These are phyloP conservation scores for Amylostereum areolatum DNA, from an alignment of 1,284 basidiomycete species.

Conservation along the genomic window DNA sequence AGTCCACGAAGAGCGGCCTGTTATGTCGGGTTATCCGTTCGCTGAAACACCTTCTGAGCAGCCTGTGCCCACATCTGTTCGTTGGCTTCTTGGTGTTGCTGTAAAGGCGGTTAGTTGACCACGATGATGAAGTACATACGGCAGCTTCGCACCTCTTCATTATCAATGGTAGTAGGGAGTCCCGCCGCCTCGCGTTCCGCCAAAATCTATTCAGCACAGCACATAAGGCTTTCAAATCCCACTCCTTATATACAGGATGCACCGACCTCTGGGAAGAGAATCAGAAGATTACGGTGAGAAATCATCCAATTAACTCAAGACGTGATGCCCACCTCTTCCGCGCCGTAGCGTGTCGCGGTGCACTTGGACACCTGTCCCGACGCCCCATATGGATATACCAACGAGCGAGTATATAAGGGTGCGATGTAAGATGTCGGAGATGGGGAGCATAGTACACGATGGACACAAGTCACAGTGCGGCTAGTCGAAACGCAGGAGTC, in stretches of 20 bases:
- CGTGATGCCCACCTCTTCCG: slow-evolving; percentile 9
- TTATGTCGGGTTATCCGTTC: slow-evolving; percentile 2
- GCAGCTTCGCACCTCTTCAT: slow-evolving; percentile 2
- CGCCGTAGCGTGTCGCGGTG: slow-evolving; percentile 11
- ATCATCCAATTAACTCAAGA: background rate
- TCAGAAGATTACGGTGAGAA: background rate
- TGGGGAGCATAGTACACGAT: slow-evolving; percentile 4
- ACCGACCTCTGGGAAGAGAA: slow-evolving; percentile 7
- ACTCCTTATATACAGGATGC: background rate
- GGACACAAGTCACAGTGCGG: background rate
- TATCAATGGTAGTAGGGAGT: slow-evolving; percentile 7
- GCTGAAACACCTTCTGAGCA: slow-evolving; percentile 7
- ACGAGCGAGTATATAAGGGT: slow-evolving; percentile 10
- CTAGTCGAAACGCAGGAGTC: too few relatives aligned
- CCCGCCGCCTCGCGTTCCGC: slow-evolving; percentile 12
- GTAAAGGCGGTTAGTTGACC: background rate
- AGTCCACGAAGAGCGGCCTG: too few relatives aligned
- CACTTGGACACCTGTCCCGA: slow-evolving; percentile 9
- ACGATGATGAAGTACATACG: background rate
- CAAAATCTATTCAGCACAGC: slow-evolving; percentile 9
- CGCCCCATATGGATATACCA: slow-evolving; percentile 11
- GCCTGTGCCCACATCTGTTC: slow-evolving; percentile 14
- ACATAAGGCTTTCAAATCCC: background rate
- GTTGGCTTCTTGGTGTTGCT: slow-evolving; percentile 11
- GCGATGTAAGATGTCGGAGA: slow-evolving; percentile 12